phyloP scores from a whole-genome alignment of 2,329 filamentous ascomycete genomes.

The Paradendryphiella salina region DNA sequence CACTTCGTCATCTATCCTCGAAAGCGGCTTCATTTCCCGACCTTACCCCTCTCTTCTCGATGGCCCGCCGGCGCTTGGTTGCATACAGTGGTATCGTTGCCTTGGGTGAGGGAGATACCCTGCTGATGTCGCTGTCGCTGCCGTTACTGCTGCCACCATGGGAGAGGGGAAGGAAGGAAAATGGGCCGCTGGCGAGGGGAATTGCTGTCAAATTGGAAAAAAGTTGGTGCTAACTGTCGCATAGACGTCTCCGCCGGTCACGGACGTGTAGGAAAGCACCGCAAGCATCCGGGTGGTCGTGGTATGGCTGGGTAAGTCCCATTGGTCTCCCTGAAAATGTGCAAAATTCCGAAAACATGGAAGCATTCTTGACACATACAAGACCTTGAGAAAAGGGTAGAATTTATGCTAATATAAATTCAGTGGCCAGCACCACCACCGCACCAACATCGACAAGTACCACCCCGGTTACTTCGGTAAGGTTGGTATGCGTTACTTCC shows the following conservation, averaged over 20 bases:
- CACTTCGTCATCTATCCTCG: background rate
- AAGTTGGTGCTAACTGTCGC: background rate
- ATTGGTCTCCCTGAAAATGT: background rate
- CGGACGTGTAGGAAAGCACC: slow-evolving; percentile 98
- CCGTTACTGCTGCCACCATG: too few relatives aligned
- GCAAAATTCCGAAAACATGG: too few relatives aligned
- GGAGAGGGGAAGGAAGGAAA: background rate
- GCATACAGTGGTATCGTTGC: background rate
- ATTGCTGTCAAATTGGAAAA: background rate
- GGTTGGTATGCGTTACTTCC: slow-evolving; percentile 62
- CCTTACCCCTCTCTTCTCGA: background rate
- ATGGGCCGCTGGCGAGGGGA: background rate
- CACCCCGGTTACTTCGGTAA: slow-evolving; percentile 99
- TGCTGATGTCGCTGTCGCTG: too few relatives aligned
- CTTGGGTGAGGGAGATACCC: background rate
- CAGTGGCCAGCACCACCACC: slow-evolving; percentile 98
- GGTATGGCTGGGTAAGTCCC: slow-evolving; percentile 57
- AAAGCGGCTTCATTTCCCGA: background rate
- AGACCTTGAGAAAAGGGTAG: too few relatives aligned
- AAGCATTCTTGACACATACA: too few relatives aligned
- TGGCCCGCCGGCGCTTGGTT: background rate
- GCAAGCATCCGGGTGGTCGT: slow-evolving; percentile 77
- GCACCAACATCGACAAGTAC: slow-evolving; percentile 91
- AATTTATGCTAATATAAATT: background rate
- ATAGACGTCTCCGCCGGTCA: slow-evolving; percentile 57